phyloP scores from a whole-genome alignment of 352 stramenopile species.

The Phytophthora parvispora region DNA sequence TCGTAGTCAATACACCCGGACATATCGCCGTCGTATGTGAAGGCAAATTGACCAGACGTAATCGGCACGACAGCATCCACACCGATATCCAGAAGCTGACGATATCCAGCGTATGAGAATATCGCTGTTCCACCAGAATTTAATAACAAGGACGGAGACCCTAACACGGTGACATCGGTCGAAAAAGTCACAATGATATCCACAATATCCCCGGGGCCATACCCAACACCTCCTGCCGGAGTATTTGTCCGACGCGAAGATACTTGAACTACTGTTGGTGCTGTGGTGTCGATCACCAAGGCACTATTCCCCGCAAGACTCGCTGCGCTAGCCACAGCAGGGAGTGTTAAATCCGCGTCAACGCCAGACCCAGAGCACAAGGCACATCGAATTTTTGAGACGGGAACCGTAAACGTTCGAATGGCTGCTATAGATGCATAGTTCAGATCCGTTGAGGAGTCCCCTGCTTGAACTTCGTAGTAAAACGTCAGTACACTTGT shows the following conservation, averaged over 20 bases:
- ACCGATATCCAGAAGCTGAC: constrained; percentile 77
- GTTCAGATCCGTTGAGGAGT: constrained; percentile 56
- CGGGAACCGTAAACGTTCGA: constrained; percentile 28
- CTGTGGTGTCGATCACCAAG: constrained; percentile 53
- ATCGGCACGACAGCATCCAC: constrained; percentile 60
- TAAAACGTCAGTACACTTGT: constrained; percentile 67
- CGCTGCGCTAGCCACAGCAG: constrained; percentile 11
- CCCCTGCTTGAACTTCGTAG: constrained; percentile 65
- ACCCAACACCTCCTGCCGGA: constrained; percentile 38
- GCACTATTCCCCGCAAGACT: constrained; percentile 46
- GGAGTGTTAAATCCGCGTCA: constrained; percentile 53
- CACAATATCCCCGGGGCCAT: constrained; percentile 77
- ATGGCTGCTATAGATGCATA: constrained; percentile 61
- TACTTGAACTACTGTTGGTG: constrained; percentile 52
- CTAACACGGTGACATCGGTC: constrained; percentile 56
- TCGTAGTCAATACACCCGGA: constrained; percentile 67
- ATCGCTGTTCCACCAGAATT: constrained; percentile 59
- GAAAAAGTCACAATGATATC: constrained; percentile 78
- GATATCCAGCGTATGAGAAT: constrained; percentile 63
- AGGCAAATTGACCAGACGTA: constrained; percentile 69
- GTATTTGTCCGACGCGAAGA: constrained; percentile 54
- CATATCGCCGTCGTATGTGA: constrained; percentile 49
- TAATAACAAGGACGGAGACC: constrained; percentile 49
- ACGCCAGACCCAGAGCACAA: constrained; percentile 31
- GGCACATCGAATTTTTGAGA: constrained; percentile 33